Conservation (phyloP, 2,329 filamentous ascomycete genomes). For the Aureobasidium sp. region DNA sequence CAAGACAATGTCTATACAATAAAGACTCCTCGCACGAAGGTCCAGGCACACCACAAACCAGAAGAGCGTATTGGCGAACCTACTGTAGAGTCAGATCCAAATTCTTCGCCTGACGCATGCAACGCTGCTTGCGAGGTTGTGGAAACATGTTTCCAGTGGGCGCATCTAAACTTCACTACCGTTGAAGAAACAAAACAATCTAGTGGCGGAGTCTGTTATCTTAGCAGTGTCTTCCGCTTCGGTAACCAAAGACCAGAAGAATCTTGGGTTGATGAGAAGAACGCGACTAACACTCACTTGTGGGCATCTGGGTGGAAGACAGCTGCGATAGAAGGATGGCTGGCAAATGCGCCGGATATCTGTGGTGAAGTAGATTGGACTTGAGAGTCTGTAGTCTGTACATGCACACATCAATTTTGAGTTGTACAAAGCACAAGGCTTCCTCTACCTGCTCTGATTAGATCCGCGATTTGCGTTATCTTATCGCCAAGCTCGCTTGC, state of each 20-base stretch:
- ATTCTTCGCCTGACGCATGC: constrained; percentile 11
- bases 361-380: neutral
- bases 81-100: constrained; percentile 14
- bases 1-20: constrained; percentile 10
- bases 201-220: constrained; percentile 14
- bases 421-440: neutral
- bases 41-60: constrained; percentile 8
- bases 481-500: constrained; percentile 1
- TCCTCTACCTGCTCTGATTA: neutral
- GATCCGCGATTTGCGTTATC: neutral
- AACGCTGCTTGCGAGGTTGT: constrained; percentile 9
- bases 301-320: neutral
- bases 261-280: constrained; percentile 16
- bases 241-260: constrained; percentile 12
- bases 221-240: constrained; percentile 17
- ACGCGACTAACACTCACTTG: neutral
- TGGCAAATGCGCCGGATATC: neutral
- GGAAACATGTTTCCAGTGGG: constrained; percentile 15
- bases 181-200: neutral
- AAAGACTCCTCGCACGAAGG: constrained; percentile 9
- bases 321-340: neutral
- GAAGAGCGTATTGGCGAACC: constrained; percentile 14
- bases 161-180: constrained; percentile 15
- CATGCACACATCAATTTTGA: neutral
- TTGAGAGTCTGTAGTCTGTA: neutral